phyloP scores from a whole-genome alignment of 306 rosid genomes.

The Vigna angularis region DNA sequence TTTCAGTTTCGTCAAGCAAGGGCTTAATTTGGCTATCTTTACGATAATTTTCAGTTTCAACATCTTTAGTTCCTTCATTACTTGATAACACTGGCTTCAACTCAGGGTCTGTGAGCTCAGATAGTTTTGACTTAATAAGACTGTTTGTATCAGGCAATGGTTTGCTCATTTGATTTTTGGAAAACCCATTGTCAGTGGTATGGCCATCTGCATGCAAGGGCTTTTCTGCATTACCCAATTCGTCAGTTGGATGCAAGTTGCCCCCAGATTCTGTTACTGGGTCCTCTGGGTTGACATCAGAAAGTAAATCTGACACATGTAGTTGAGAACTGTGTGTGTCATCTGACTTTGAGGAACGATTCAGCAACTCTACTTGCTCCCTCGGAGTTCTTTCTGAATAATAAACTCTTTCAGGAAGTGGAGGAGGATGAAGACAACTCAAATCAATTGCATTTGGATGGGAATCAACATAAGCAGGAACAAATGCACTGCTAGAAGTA shows the following conservation, averaged over 20 bases:
- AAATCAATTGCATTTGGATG: constrained; percentile 65
- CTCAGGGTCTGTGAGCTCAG: constrained; percentile 54
- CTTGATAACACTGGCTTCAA: constrained; percentile 47
- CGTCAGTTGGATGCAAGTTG: constrained; percentile 49
- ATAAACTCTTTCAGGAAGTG: constrained; percentile 69
- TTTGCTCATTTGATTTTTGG: constrained; percentile 57
- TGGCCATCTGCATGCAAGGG: constrained; percentile 47
- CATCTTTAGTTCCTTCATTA: constrained; percentile 42
- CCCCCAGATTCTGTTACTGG: constrained; percentile 51
- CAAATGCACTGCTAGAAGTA: constrained; percentile 52
- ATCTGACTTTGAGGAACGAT: constrained; percentile 81
- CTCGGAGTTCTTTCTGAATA: constrained; percentile 82
- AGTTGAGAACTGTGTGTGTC: constrained; percentile 61
- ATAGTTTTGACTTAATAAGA: constrained; percentile 54
- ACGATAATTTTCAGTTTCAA: constrained; percentile 26
- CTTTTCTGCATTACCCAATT: constrained; percentile 34
- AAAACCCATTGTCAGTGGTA: constrained; percentile 58
- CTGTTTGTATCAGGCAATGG: constrained; percentile 58
- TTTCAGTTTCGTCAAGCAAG: constrained; percentile 46
- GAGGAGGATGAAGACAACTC: constrained; percentile 67
- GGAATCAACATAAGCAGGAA: constrained; percentile 55
- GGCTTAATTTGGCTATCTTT: constrained; percentile 38
- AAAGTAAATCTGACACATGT: constrained; percentile 58
- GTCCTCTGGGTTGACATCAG: constrained; percentile 52
- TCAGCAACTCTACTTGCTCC: constrained; percentile 77